Evolutionary conservation across 345 rosid genomes (phyloP), one percentile per base, ranked within the genome.

Genomic region (Euphorbia peplus): DNA sequence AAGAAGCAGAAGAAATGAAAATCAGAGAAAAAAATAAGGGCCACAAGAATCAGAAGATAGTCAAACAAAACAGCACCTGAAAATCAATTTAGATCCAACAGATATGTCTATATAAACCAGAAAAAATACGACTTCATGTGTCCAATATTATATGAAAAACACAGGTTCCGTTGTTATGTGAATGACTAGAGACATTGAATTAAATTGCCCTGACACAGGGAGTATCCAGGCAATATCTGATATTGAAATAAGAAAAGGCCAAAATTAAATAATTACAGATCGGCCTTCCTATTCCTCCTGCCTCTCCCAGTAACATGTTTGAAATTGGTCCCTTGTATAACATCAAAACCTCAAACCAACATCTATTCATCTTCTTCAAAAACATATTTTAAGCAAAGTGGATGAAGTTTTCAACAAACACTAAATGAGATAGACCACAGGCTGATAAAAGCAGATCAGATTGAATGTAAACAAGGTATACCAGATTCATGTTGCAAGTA

Each of bases 1-100:
- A 76, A 53, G 70, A 24, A 79, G 46, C 60, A 58, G 71, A 73
- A 60, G 58, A 69, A 60, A 32, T 50, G 28, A 25, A 57, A 46
- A 46, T 56, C 21, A 50, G 73, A 58, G 60, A 70, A 30, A 66
- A 51, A 50, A 60, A 42, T 4, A 51, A 39, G 15, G 25, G 39
- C 32, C 56, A 44, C 28, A 26, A 71, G 47, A 30, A 65, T 29
- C 21, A 64, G 29, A 6, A 8, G 16, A 63, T 19, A 35, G 1
- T 16, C 24, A 8, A 57, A 16, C 9, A 48, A 39, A 58, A 58
- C 1, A 29, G 56, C 16, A 54, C 28, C 9, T n/a, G 41, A 51
- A 55, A 39, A 66, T 46, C 44, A 63, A 50, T 46, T 11, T 24
- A 19, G 48, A 64, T 37, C 52, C 46, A 64, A 41, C 26, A 55